Conservation (phyloP, 2,329 filamentous ascomycete genomes). For the Colletotrichum sp. region DNA sequence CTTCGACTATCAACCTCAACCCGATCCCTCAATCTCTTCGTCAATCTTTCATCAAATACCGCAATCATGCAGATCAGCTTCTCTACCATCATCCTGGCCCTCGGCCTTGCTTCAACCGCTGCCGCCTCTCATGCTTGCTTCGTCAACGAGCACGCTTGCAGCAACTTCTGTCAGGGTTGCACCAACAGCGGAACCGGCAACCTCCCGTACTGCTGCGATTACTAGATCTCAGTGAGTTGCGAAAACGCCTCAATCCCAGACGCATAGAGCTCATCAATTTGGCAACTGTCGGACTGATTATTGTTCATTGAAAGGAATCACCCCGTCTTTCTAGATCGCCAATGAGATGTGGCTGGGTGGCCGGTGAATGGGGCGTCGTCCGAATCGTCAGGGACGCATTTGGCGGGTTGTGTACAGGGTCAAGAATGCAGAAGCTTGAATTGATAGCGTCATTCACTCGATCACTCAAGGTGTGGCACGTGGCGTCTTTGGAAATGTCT, state of each 20-base stretch:
- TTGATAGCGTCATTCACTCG: not conserved
- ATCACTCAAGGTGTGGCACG: not conserved
- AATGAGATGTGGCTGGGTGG: not conserved
- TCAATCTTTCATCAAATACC: not conserved
- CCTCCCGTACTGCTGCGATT: not conserved
- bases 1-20: not conserved
- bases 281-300: not conserved
- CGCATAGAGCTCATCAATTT: not conserved
- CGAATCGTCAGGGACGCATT: not conserved
- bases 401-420: not conserved
- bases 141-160: not conserved
- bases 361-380: not conserved
- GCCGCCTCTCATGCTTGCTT: not conserved
- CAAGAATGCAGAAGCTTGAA: not conserved
- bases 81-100: not conserved
- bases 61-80: not conserved
- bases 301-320: not conserved
- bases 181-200: not conserved
- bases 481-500: not conserved
- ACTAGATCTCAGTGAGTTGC: not conserved
- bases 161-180: not conserved
- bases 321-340: not conserved
- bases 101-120: not conserved
- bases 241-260: not conserved
- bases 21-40: rapidly evolving